Percentiles rank a stretch among this genome's conserved stretches.
These are phyloP conservation scores for Paramecium caudatum DNA, from an alignment of 73 alveolate genomes.

Conservation along the genomic window DNA sequence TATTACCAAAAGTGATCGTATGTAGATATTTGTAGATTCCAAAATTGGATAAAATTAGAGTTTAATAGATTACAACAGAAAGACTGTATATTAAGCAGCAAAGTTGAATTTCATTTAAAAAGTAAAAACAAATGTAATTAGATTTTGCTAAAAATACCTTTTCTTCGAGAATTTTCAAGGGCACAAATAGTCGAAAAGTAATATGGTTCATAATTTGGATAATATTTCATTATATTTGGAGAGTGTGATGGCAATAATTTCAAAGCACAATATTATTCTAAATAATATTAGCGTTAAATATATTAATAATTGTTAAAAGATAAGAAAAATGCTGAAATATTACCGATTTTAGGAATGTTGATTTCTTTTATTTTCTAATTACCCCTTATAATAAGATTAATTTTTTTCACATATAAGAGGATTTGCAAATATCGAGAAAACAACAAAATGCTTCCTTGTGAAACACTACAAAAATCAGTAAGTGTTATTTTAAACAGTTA, in stretches of 20 bases:
- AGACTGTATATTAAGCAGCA: background rate
- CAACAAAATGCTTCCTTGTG: too few relatives aligned
- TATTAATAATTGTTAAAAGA: background rate
- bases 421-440: too few relatives aligned
- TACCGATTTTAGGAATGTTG: too few relatives aligned
- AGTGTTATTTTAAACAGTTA: background rate
- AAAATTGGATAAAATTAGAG: too few relatives aligned
- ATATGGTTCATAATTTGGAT: conserved; percentile 1
- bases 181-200: background rate
- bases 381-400: too few relatives aligned
- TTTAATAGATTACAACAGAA: too few relatives aligned
- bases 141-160: background rate
- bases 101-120: background rate
- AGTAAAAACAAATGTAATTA: background rate
- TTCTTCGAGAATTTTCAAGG: background rate
- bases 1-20: background rate
- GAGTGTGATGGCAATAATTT: background rate
- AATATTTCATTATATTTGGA: background rate
- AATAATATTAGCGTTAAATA: background rate
- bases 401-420: too few relatives aligned
- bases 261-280: background rate
- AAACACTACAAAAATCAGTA: background rate
- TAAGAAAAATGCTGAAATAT: too few relatives aligned
- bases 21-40: too few relatives aligned
- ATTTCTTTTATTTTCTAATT: too few relatives aligned